These are phyloP conservation scores for Guadua angustifolia DNA, from an alignment of 176 grass and related monocot species.

Conservation along the genomic window DNA sequence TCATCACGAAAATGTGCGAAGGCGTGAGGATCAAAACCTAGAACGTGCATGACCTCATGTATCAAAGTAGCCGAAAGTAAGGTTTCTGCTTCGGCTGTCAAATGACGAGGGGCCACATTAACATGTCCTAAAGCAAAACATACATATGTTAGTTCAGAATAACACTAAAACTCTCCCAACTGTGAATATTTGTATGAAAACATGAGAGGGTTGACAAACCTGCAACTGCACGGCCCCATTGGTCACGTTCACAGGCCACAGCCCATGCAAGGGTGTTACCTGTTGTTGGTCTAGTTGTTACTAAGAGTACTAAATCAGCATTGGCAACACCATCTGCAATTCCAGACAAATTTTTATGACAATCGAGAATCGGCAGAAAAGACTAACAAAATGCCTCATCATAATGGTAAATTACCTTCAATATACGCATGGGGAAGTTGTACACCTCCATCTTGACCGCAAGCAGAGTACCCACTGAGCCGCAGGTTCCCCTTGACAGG, in stretches of 20 bases:
- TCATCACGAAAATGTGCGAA: conserved; percentile 99
- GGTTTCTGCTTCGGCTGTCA: conserved; percentile 95
- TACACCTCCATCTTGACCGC: conserved; percentile 97
- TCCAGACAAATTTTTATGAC: conserved; percentile 26
- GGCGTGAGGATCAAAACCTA: conserved; percentile 98
- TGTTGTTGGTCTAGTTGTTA: conserved; percentile 97
- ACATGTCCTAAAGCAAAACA: conserved; percentile 70
- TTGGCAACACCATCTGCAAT: conserved; percentile 84
- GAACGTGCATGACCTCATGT: conserved; percentile 99
- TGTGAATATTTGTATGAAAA: conserved; percentile 9
- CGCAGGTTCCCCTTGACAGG: conserved; percentile 96
- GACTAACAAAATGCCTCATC: not conserved
- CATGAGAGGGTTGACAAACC: conserved; percentile 46
- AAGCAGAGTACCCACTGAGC: conserved; percentile 97
- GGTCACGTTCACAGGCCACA: conserved; percentile 96
- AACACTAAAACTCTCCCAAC: conserved; percentile 4
- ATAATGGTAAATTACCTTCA: conserved; percentile 65
- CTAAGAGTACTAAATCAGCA: conserved; percentile 96
- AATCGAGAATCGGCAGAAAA: conserved; percentile 2
- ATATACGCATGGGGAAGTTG: conserved; percentile 93
- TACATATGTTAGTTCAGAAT: not conserved
- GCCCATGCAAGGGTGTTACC: conserved; percentile 99
- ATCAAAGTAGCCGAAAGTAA: conserved; percentile 95
- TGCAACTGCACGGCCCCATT: conserved; percentile 98
- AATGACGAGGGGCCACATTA: conserved; percentile 98